A percentile compares a stretch with the other conserved stretches of the same genome.
Conservation (phyloP, 352 stramenopile species). For the Peronospora destructor region DNA sequence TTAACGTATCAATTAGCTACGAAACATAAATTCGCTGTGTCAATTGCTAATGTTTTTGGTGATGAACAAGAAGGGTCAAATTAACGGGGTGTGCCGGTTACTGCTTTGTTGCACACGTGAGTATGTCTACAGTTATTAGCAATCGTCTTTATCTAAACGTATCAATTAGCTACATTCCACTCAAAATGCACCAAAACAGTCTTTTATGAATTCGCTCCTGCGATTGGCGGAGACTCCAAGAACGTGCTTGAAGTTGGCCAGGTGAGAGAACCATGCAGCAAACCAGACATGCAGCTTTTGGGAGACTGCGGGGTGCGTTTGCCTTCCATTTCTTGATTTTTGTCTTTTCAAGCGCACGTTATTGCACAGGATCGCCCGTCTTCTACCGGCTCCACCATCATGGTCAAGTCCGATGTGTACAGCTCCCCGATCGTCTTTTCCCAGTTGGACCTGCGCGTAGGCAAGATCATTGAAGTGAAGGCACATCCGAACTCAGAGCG, state of each 20-base stretch:
- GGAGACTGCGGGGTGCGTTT: background rate
- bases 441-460: slow-evolving; percentile 62
- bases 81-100: no score
- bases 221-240: slow-evolving; percentile 14
- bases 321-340: slow-evolving; percentile 38
- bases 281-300: slow-evolving; percentile 4
- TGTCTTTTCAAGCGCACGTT: background rate
- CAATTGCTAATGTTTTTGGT: no score
- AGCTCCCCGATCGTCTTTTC: slow-evolving; percentile 64
- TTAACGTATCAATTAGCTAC: no score
- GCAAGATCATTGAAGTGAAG: slow-evolving; percentile 60
- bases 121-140: no score
- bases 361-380: background rate
- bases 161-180: no score
- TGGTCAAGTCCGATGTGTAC: slow-evolving; percentile 78
- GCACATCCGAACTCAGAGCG: slow-evolving; percentile 61
- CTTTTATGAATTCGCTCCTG: slow-evolving; percentile 6
- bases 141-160: no score
- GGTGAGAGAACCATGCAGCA: slow-evolving; percentile 9
- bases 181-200: background rate
- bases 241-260: slow-evolving; percentile 29
- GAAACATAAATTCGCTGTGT: no score
- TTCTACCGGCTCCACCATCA: slow-evolving; percentile 12
- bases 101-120: no score
- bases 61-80: no score